Base-by-base conservation (phyloP, 768 basidiomycete species). In the Tylopilus plumbeoviolaceoides region DNA sequence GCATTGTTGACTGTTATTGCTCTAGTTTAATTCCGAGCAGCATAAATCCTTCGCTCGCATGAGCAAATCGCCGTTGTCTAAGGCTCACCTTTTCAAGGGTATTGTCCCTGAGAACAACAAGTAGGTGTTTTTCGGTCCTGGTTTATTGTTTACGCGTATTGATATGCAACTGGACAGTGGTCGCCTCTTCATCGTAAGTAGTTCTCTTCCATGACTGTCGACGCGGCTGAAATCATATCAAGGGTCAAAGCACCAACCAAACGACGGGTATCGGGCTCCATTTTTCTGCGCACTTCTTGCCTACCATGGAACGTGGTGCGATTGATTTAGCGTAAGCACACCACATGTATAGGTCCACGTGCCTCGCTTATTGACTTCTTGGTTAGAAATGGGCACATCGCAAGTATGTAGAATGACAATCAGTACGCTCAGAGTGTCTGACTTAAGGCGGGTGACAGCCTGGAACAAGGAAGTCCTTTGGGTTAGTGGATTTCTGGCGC, bases 381-480 rank as follows among this genome's bases (percentile, higher is more conserved):
- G 51, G 15, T 23, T 46, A 91, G 90, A 63, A 93, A 97, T 67
- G 83, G 87, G 21, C 84, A 89, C 63, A 87, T 91, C n/a, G 83
- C 84, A 27, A 72, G 88, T 89, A 60, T 63, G 80, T 67, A 14
- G 55, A 46, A 11, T 6, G 23, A 8, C 9, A 20, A 9, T 44
- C 43, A 50, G 20, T 14, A 18, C 17, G 25, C 11, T n/a, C 0
- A n/a, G n/a, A 2, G 14, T 31, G 1, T 12, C 12, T 45, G 51
- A 48, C 50, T 28, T 47, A 14, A 51, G 25, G 18, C 23, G 20
- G 12, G 41, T 18, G 7, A 27, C 53, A 89, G 88, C 83, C 15
- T 95, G 92, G 94, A 98, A 98, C 63, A 81, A 80, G 57, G 95
- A 97, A 63, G 76, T 98, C 9, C 75, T 98, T 9, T 84, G 80